Evolutionary conservation across 805 yeast species (phyloP).

Genomic region (Candida golubevii): DNA sequence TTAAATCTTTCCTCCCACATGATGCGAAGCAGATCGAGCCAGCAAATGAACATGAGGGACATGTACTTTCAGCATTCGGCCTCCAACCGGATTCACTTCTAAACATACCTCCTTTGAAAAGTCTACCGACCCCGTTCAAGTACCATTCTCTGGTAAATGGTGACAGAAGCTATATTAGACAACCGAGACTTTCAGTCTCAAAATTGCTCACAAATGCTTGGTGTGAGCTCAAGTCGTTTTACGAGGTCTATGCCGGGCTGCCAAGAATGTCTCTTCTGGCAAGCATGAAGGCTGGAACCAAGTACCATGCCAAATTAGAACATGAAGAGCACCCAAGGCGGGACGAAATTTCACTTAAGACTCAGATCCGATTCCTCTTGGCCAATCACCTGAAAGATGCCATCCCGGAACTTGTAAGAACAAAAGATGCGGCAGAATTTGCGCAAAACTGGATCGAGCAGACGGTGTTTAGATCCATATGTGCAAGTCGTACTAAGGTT

Average conservation of each 20-base stretch:
- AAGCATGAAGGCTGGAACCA: slow-evolving; percentile 45
- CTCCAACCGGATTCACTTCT: slow-evolving; percentile 9
- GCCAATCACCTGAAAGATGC: slow-evolving; percentile 7
- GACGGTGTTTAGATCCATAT: slow-evolving; percentile 34
- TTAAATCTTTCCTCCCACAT: slow-evolving; percentile 11
- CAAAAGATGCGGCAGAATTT: slow-evolving; percentile 18
- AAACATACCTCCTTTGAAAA: slow-evolving; percentile 3
- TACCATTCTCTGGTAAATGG: slow-evolving; percentile 9
- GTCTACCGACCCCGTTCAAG: slow-evolving; percentile 12
- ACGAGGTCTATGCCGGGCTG: slow-evolving; percentile 46
- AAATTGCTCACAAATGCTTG: slow-evolving; percentile 53
- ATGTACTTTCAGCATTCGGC: slow-evolving; percentile 10
- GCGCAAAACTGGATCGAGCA: slow-evolving; percentile 39
- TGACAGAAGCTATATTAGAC: slow-evolving; percentile 9
- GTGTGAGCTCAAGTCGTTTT: slow-evolving; percentile 64
- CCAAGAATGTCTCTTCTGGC: slow-evolving; percentile 14
- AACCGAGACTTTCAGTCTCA: slow-evolving; percentile 52
- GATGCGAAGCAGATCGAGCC: slow-evolving; percentile 7
- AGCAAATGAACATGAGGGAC: slow-evolving; percentile 9
- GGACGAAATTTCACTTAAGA: slow-evolving; percentile 33
- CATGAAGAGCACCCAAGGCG: slow-evolving; percentile 39
- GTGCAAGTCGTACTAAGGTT: slow-evolving; percentile 43
- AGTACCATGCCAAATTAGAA: slow-evolving; percentile 16
- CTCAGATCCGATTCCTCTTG: slow-evolving; percentile 9
- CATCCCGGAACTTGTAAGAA: slow-evolving; percentile 11